Percentiles rank a stretch among this genome's conserved stretches.
phyloP scores from a whole-genome alignment of 2,329 filamentous ascomycete genomes.

The Aspergillus ibericus region DNA sequence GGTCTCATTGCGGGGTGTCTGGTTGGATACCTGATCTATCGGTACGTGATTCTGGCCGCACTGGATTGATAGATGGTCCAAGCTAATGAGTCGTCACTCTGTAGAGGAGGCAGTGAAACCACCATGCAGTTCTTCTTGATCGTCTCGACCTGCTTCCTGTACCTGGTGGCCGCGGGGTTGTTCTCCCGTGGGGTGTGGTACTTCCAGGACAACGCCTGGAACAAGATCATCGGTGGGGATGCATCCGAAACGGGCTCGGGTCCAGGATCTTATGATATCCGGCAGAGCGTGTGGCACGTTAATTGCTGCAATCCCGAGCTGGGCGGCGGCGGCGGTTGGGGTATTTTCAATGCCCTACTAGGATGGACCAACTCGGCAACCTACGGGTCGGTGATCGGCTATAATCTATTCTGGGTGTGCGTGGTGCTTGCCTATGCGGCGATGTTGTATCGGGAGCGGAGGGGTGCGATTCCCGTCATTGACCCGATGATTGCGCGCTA shows the following conservation, averaged over 20 bases:
- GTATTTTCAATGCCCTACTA: constrained; percentile 80
- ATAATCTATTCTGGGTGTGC: constrained; percentile 82
- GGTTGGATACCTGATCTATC: constrained; percentile 76
- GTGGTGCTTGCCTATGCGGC: constrained; percentile 65
- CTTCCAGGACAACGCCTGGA: constrained; percentile 69
- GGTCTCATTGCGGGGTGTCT: constrained; percentile 67
- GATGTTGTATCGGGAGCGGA: constrained; percentile 67
- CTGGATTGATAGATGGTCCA: neutral
- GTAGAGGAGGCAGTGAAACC: constrained; percentile 59
- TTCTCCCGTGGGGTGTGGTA: constrained; percentile 76
- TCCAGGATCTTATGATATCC: constrained; percentile 76
- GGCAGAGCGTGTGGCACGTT: constrained; percentile 77
- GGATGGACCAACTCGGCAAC: constrained; percentile 89
- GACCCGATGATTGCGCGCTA: neutral
- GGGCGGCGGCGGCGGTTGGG: constrained; percentile 77
- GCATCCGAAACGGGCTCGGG: constrained; percentile 64
- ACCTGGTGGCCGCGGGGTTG: constrained; percentile 78
- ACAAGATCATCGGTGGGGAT: constrained; percentile 56
- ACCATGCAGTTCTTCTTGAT: constrained; percentile 75
- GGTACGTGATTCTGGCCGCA: constrained; percentile 53
- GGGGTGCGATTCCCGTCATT: constrained; percentile 31
- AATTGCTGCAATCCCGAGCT: constrained; percentile 77
- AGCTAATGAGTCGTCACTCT: neutral
- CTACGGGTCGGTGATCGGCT: constrained; percentile 81
- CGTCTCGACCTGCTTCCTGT: constrained; percentile 75